Percentiles rank a stretch among this genome's conserved stretches.
These are phyloP conservation scores for Udeniomyces megalosporus DNA, from an alignment of 768 basidiomycete genomes.

Conservation along the genomic window DNA sequence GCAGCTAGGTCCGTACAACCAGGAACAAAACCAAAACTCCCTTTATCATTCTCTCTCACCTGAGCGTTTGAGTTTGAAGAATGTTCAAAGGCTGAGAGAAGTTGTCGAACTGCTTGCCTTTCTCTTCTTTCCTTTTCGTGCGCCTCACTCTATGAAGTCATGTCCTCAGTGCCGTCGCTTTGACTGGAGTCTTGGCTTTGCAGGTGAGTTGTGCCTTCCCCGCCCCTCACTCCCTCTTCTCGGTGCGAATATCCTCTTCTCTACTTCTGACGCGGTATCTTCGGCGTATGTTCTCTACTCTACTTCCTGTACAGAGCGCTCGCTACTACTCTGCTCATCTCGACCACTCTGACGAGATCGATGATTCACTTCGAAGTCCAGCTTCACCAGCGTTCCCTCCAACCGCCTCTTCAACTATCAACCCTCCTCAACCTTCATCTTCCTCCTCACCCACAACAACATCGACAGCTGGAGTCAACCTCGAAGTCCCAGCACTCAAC, in stretches of 20 bases:
- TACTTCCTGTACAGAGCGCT: not conserved
- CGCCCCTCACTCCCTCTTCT: no score
- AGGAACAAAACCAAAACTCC: no score
- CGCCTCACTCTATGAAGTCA: no score
- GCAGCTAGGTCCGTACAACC: conserved; percentile 22
- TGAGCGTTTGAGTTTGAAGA: no score
- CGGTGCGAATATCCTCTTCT: no score
- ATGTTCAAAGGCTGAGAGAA: no score
- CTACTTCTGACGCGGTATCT: no score
- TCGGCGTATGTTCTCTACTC: no score
- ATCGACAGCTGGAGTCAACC: not conserved
- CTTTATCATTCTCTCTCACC: no score
- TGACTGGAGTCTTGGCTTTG: conserved; percentile 30
- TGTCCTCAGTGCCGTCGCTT: conserved; percentile 28
- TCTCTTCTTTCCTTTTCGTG: no score
- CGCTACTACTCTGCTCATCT: conserved; percentile 12
- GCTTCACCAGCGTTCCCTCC: conserved; percentile 16
- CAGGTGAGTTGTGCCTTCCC: conserved; percentile 23
- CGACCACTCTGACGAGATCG: conserved; percentile 5
- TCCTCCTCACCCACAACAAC: not conserved
- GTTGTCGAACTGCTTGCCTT: no score
- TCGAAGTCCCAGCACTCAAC: not conserved
- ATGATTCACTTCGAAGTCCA: not conserved
- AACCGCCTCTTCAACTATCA: conserved; percentile 34
- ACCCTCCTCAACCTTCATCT: not conserved